Conservation (phyloP, 2,329 filamentous ascomycete genomes). For the Exophiala mesophila region DNA sequence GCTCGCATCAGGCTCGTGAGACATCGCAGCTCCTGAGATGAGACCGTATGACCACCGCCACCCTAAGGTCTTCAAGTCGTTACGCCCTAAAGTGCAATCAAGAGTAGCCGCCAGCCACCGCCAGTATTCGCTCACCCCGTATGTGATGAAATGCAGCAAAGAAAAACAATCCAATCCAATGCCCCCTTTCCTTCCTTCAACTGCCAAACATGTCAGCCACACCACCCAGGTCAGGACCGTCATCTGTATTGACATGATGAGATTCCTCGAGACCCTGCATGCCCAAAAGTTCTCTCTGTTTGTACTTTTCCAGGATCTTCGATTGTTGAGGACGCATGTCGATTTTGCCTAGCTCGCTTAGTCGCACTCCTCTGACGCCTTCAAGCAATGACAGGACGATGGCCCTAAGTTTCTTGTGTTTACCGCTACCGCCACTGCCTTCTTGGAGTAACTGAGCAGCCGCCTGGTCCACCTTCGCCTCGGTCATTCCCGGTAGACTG, state of each 20-base stretch:
- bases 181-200: no score
- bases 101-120: no score
- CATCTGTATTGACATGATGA: slow-evolving; percentile 39
- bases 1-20: no score
- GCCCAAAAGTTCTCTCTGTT: slow-evolving; percentile 24
- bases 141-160: no score
- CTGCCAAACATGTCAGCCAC: slow-evolving; percentile 52
- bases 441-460: slow-evolving; percentile 57
- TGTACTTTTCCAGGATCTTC: slow-evolving; percentile 26
- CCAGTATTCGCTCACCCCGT: no score
- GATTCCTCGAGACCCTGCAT: slow-evolving; percentile 21
- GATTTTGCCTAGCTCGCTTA: slow-evolving; percentile 89
- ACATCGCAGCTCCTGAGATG: no score
- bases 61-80: no score
- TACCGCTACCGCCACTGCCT: slow-evolving; percentile 41
- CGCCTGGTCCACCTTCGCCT: slow-evolving; percentile 61
- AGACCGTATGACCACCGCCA: no score
- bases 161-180: no score
- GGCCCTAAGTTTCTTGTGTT: slow-evolving; percentile 71
- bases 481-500: slow-evolving; percentile 70
- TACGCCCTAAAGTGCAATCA: no score
- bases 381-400: slow-evolving; percentile 80
- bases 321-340: slow-evolving; percentile 29
- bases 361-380: slow-evolving; percentile 81
- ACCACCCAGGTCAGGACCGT: slow-evolving; percentile 47